phyloP scores from a whole-genome alignment of 352 stramenopile species.

The Globisporangium echinulatum region DNA sequence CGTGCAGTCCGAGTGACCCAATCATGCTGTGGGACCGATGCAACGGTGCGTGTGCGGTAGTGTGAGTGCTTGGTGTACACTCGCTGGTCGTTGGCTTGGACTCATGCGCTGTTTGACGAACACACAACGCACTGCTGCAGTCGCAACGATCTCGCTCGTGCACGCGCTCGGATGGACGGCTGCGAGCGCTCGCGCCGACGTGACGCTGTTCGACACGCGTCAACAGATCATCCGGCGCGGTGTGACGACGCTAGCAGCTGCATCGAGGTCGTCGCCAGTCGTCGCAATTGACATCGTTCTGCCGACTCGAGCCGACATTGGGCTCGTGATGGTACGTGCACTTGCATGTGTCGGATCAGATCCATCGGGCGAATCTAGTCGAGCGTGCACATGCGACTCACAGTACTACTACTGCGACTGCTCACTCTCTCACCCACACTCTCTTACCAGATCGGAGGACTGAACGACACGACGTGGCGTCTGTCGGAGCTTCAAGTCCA shows the following conservation, averaged over 20 bases:
- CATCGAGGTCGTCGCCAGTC: neutral
- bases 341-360: neutral
- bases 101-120: too few species aligned
- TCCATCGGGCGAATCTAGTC: neutral
- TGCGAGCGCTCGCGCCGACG: slow-evolving; percentile 6
- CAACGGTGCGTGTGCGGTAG: slow-evolving; percentile 19
- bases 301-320: neutral
- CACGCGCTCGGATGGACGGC: slow-evolving; percentile 7
- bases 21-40: slow-evolving; percentile 24
- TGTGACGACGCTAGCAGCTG: slow-evolving; percentile 6
- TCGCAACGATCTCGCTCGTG: slow-evolving; percentile 26
- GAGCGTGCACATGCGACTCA: too few species aligned
- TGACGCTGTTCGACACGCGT: slow-evolving; percentile 17
- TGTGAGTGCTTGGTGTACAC: neutral
- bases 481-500: slow-evolving; percentile 27
- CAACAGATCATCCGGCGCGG: slow-evolving; percentile 13
- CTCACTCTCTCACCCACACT: neutral
- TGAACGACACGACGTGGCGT: slow-evolving; percentile 8
- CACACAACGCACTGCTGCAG: slow-evolving; percentile 7
- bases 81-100: too few species aligned
- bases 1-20: neutral
- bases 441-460: slow-evolving; percentile 15
- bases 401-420: neutral
- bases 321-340: slow-evolving; percentile 8
- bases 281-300: slow-evolving; percentile 5